A percentile compares a stretch with the other conserved stretches of the same genome.
These are phyloP conservation scores for Arthroderma sp. DNA, from an alignment of 2,329 filamentous ascomycete genomes.

Conservation along the genomic window DNA sequence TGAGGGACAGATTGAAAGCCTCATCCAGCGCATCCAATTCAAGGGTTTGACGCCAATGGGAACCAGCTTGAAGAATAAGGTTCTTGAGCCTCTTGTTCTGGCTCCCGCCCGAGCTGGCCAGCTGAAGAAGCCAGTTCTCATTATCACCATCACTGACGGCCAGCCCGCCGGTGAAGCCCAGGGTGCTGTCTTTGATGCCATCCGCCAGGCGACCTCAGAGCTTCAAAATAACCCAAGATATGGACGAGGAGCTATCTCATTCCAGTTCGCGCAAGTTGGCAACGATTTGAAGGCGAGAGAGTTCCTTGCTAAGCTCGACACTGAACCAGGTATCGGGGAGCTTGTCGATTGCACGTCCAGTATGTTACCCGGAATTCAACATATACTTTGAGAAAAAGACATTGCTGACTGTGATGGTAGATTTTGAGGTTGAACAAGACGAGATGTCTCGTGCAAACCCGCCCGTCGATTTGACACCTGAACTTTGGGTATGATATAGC, in stretches of 20 bases:
- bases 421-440: conserved; percentile 55
- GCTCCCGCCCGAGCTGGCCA: conserved; percentile 38
- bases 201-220: conserved; percentile 41
- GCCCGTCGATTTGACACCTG: conserved; percentile 50
- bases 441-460: conserved; percentile 51
- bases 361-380: conserved; percentile 26
- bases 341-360: conserved; percentile 57
- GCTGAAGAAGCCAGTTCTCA: conserved; percentile 49
- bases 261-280: conserved; percentile 58
- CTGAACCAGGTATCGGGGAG: conserved; percentile 47
- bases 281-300: conserved; percentile 52
- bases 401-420: conserved; percentile 24
- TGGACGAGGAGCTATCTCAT: conserved; percentile 47
- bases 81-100: conserved; percentile 49
- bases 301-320: conserved; percentile 52
- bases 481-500: conserved; percentile 41
- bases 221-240: conserved; percentile 37
- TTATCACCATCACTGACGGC: conserved; percentile 54
- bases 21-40: conserved; percentile 48
- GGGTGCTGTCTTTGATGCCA: conserved; percentile 44
- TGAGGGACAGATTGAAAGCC: conserved; percentile 44
- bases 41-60: conserved; percentile 56
- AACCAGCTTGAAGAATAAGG: conserved; percentile 48
- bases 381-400: conserved; percentile 3
- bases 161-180: conserved; percentile 51